Base-by-base conservation (phyloP, 1,284 basidiomycete genomes). In the Leccinum solheimii region DNA sequence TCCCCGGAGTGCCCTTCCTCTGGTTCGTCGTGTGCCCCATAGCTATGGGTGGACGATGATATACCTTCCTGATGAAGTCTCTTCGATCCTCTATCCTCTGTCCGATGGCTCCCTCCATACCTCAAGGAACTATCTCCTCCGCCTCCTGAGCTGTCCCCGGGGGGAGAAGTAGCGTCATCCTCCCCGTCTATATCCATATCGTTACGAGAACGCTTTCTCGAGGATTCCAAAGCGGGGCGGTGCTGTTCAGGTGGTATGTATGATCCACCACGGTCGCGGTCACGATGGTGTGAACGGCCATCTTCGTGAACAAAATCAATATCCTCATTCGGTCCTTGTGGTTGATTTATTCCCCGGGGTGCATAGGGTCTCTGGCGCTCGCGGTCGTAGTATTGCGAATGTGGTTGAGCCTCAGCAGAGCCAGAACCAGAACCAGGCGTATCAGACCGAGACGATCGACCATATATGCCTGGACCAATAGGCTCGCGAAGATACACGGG, bases 171-270 rank as follows among this genome's bases (percentile, higher is more conserved):
- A 66, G 80, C 77, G 59, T 81, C 81, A 67, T 78, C 79, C 54
- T 84, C 75, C 34, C 68, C 75, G 59, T 79, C 84, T 57, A 84
- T 76, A 54, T 88, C 86, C 83, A 87, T 84, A 56, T 87, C 86
- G 56, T 81, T 80, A 62, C 84, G 78, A 63, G 76, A 79, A 60
- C 86, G 80, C 69, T 86, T 87, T 69, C 84, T 80, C 58, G 84
- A 78, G 56, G 70, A 14, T 48, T 74, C 76, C 60, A 69, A 63
- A 72, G 62, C 61, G 51, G 69, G 65, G 16, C 57, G 72, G 34
- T 74, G 70, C 62, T 75, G 72, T 52, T 74, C 72, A 52, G 66
- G 64, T 62, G 64, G 68, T 58, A 73, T 40, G 59, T 74, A 74
- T 32, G 73, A 64, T 32, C 74, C 72, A 64, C 72, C 70, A 51